Conservation (phyloP, 495 filamentous ascomycete species). For the Daldinia concentrica region DNA sequence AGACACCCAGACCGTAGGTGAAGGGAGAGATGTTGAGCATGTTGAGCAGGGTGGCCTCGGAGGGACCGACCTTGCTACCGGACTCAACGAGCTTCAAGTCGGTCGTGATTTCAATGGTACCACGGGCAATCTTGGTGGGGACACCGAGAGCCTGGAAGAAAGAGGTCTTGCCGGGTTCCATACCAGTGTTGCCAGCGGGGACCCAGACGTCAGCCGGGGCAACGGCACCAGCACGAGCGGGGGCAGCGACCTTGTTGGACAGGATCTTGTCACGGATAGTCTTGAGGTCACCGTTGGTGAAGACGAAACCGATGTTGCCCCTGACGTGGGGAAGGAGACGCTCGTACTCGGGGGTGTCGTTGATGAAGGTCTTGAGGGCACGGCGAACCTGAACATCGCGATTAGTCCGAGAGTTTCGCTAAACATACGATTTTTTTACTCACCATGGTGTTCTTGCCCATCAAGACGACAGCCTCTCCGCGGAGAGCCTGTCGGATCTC, state of each 20-base stretch:
- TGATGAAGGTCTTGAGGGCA: constrained; percentile 93
- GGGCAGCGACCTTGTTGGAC: constrained; percentile 94
- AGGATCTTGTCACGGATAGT: constrained; percentile 91
- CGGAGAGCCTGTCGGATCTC: constrained; percentile 93
- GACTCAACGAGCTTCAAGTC: constrained; percentile 98
- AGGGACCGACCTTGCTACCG: constrained; percentile 93
- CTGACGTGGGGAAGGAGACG: constrained; percentile 93
- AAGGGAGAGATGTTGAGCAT: constrained; percentile 99
- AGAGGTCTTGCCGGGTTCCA: constrained; percentile 99
- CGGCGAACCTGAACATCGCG: constrained; percentile 75
- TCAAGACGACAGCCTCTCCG: constrained; percentile 90
- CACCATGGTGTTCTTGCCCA: constrained; percentile 99
- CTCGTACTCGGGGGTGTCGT: constrained; percentile 94
- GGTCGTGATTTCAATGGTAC: constrained; percentile 99
- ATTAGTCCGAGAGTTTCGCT: neutral
- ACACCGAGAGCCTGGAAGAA: constrained; percentile 99
- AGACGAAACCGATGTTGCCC: constrained; percentile 99
- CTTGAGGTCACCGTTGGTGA: constrained; percentile 97
- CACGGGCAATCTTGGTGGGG: constrained; percentile 99
- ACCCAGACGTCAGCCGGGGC: constrained; percentile 91
- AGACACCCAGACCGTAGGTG: constrained; percentile 98
- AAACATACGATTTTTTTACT: neutral
- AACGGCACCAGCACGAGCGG: constrained; percentile 94
- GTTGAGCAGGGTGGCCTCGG: constrained; percentile 98
- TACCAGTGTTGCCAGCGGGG: constrained; percentile 98